Evolutionary conservation across 345 rosid genomes (phyloP).

Genomic region (Linum lewisii): DNA sequence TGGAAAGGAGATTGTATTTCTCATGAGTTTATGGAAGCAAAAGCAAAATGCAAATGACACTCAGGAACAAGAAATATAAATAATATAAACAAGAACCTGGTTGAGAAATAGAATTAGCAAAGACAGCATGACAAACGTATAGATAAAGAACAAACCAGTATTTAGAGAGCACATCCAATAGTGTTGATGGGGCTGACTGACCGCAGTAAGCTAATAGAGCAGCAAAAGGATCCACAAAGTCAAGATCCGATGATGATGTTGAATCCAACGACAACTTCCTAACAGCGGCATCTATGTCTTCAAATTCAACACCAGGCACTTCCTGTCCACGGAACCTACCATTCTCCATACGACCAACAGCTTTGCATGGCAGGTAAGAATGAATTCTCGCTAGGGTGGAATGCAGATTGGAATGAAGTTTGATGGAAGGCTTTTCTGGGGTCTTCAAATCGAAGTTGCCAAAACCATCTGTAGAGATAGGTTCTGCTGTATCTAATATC

Average conservation of each 20-base stretch:
- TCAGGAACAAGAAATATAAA: slow-evolving; percentile 3
- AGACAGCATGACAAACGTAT: neutral
- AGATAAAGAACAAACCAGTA: slow-evolving; percentile 46
- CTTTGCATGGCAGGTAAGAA: slow-evolving; percentile 16
- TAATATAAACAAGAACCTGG: neutral
- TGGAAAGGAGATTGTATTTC: slow-evolving; percentile 13
- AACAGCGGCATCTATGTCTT: slow-evolving; percentile 50
- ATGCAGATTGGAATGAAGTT: slow-evolving; percentile 20
- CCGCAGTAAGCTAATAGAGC: slow-evolving; percentile 57
- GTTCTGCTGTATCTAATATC: slow-evolving; percentile 54
- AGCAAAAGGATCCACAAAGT: slow-evolving; percentile 42
- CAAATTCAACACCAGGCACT: slow-evolving; percentile 12
- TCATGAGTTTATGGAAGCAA: slow-evolving; percentile 12
- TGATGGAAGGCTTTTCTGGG: slow-evolving; percentile 31
- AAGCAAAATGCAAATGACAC: neutral
- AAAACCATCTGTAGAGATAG: slow-evolving; percentile 20
- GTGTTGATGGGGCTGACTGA: slow-evolving; percentile 48
- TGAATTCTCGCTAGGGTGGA: slow-evolving; percentile 29
- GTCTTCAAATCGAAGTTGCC: slow-evolving; percentile 29
- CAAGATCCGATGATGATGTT: slow-evolving; percentile 31
- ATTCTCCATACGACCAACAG: slow-evolving; percentile 18
- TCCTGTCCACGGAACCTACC: slow-evolving; percentile 1
- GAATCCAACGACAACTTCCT: slow-evolving; percentile 62
- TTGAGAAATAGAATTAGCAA: neutral
- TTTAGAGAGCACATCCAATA: slow-evolving; percentile 61